phyloP scores from a whole-genome alignment of 208 protist species.

The Acanthamoeba lenticulata region DNA sequence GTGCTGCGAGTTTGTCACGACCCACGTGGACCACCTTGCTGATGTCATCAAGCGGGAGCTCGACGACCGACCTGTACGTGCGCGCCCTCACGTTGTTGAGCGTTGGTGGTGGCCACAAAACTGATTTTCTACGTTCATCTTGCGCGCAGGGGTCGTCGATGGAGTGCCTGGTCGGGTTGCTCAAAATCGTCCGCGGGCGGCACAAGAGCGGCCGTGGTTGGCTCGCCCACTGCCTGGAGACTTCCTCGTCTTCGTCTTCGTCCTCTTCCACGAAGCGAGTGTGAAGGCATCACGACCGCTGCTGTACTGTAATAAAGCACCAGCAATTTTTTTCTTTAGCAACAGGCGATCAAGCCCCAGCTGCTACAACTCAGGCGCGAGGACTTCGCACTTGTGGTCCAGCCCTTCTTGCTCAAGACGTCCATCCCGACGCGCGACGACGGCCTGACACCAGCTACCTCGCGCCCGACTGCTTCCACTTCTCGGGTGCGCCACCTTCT shows the following conservation, averaged over 20 bases:
- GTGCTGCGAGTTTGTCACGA: not conserved
- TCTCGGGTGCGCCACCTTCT: not conserved
- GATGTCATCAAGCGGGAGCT: not conserved
- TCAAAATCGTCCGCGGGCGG: not conserved
- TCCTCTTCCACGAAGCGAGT: too few relatives aligned
- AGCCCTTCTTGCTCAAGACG: conserved; percentile 42
- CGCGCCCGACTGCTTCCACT: conserved; percentile 63
- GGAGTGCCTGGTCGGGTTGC: not conserved
- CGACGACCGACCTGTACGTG: not conserved
- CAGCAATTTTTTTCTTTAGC: too few relatives aligned
- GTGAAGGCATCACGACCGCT: too few relatives aligned
- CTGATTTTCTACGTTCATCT: not conserved
- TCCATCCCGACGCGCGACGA: not conserved
- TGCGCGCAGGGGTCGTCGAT: not conserved
- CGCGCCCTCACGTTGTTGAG: not conserved
- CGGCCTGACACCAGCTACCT: conserved; percentile 17
- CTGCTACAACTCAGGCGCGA: too few relatives aligned
- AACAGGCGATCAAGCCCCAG: too few relatives aligned
- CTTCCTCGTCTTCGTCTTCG: not conserved
- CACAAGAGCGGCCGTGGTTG: not conserved
- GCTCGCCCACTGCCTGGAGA: conserved; percentile 3
- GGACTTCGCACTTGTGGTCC: conserved; percentile 31
- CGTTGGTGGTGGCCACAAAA: not conserved
- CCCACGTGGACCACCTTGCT: not conserved
- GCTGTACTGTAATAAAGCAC: too few relatives aligned